phyloP scores from a whole-genome alignment of 2,329 filamentous ascomycete genomes.

The Balansia obtecta region DNA sequence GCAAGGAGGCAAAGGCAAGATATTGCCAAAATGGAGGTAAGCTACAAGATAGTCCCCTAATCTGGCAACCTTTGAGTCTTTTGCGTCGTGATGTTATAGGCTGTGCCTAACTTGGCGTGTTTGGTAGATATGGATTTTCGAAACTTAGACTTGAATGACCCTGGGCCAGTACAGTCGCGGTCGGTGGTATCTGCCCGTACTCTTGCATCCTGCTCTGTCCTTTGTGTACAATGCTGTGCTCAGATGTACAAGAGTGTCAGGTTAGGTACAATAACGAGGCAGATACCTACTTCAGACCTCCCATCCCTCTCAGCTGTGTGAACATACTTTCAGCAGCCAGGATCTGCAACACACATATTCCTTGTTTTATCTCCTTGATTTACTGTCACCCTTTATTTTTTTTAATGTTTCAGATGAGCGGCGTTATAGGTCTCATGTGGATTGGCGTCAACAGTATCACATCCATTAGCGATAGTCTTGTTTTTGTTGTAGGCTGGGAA shows the following conservation, averaged over 20 bases:
- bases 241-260: no score
- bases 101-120: constrained; percentile 14
- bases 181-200: no score
- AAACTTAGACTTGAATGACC: constrained; percentile 19
- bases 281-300: not conserved
- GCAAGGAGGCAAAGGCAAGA: constrained; percentile 66
- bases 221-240: no score
- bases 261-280: no score
- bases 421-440: not conserved
- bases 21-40: constrained; percentile 90
- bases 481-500: not conserved
- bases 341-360: not conserved
- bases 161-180: no score
- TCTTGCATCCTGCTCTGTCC: no score
- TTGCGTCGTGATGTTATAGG: not conserved
- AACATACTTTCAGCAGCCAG: not conserved
- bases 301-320: constrained; percentile 6
- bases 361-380: not conserved
- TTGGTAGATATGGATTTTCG: constrained; percentile 35
- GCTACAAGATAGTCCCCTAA: constrained; percentile 16
- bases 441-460: not conserved
- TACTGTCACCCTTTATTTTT: not conserved
- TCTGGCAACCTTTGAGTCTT: not conserved
- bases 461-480: not conserved
- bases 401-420: constrained; percentile 5